Evolutionary conservation across 2,329 filamentous ascomycete genomes (phyloP).

Genomic region (Neurospora sp.): DNA sequence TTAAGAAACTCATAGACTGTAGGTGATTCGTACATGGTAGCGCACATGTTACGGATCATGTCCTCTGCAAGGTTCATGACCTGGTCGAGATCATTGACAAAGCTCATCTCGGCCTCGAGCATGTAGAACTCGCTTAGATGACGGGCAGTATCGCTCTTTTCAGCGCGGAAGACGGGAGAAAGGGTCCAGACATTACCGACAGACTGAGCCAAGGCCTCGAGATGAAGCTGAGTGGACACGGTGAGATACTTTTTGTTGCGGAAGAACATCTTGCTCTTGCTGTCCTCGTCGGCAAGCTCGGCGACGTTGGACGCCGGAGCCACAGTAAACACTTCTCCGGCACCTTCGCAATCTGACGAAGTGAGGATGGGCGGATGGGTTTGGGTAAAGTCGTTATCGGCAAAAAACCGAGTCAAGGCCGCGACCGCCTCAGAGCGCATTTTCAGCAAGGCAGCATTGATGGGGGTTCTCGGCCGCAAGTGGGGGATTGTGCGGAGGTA

Average conservation of each 20-base stretch:
- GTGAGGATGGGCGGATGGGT: conserved; percentile 91
- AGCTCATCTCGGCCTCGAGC: conserved; percentile 86
- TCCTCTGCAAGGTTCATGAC: conserved; percentile 76
- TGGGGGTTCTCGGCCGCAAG: conserved; percentile 68
- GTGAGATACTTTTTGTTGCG: conserved; percentile 84
- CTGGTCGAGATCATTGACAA: conserved; percentile 56
- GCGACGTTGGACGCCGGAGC: conserved; percentile 27
- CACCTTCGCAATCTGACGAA: conserved; percentile 93
- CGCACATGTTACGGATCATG: conserved; percentile 52
- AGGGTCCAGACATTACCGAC: conserved; percentile 89
- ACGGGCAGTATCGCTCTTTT: conserved; percentile 83
- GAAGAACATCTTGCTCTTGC: conserved; percentile 53
- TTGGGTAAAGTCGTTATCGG: conserved; percentile 60
- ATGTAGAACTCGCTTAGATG: conserved; percentile 98
- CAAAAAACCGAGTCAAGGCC: conserved; percentile 67
- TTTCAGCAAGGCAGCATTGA: conserved; percentile 70
- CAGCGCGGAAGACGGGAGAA: conserved; percentile 87
- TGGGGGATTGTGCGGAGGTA: conserved; percentile 84
- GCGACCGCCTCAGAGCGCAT: conserved; percentile 73
- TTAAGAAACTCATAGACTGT: conserved; percentile 34
- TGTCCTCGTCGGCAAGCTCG: conserved; percentile 15
- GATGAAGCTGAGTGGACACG: conserved; percentile 86
- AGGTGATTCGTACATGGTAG: conserved; percentile 29
- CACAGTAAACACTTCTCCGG: conserved; percentile 83
- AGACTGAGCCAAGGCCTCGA: conserved; percentile 83